phyloP scores from a whole-genome alignment of 768 basidiomycete genomes.

The Rhodotorula toruloides region DNA sequence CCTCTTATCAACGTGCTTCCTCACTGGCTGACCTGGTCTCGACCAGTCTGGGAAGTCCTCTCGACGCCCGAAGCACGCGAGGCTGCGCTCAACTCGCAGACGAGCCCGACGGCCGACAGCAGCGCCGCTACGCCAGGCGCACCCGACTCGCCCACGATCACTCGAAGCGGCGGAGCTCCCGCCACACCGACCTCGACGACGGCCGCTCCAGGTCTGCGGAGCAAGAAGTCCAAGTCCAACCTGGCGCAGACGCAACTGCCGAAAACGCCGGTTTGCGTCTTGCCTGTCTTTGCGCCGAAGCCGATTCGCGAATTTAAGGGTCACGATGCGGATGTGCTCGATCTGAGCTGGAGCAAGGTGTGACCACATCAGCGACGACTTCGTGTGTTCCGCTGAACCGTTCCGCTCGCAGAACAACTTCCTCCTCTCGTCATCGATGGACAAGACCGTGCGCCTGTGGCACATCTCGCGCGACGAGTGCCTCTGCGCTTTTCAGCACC shows the following conservation, averaged over 20 bases:
- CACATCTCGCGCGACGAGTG: slow-evolving; percentile 41
- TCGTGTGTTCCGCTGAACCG: too few relatives aligned
- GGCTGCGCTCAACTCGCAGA: not conserved
- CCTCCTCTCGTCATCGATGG: slow-evolving; percentile 42
- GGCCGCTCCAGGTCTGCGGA: not conserved
- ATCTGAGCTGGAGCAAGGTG: slow-evolving; percentile 44
- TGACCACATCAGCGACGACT: not conserved
- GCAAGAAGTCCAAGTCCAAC: not conserved
- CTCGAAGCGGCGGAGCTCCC: not conserved
- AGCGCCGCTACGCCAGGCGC: too few relatives aligned
- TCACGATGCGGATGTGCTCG: slow-evolving; percentile 42
- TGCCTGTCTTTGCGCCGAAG: slow-evolving; percentile 37
- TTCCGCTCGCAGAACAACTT: slow-evolving; percentile 40
- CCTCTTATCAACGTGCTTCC: too few relatives aligned
- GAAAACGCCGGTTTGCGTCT: slow-evolving; percentile 1
- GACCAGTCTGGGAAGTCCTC: slow-evolving; percentile 41
- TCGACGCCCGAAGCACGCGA: slow-evolving; percentile 17
- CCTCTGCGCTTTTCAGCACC: slow-evolving; percentile 42
- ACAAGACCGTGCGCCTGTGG: slow-evolving; percentile 44
- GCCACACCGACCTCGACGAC: not conserved
- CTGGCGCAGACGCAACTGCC: not conserved
- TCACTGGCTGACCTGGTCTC: not conserved
- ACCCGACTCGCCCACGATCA: not conserved
- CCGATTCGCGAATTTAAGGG: slow-evolving; percentile 40
- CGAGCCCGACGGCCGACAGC: not conserved